Percentiles rank a stretch among this genome's conserved stretches.
Conservation (phyloP, 108 stramenopile species). For the Conticribra guillardii region DNA sequence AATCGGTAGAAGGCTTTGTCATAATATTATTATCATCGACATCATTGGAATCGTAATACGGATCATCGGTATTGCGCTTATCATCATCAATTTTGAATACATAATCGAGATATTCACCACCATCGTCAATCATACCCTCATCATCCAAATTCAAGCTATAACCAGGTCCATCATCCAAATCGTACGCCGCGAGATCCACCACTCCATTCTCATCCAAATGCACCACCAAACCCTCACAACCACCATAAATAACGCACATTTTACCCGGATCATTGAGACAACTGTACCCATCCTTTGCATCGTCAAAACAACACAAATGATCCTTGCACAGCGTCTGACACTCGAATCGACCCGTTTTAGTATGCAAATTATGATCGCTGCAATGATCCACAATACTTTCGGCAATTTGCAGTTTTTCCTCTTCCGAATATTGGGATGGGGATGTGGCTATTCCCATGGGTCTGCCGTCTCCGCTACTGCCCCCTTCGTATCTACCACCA, state of each 20-base stretch:
- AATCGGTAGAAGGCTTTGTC: too few species aligned
- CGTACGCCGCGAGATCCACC: not conserved
- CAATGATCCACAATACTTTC: conserved; percentile 6
- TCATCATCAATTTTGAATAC: not conserved
- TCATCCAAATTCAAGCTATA: not conserved
- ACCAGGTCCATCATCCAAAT: not conserved
- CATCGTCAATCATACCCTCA: not conserved
- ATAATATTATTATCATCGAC: too few species aligned
- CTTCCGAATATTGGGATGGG: not conserved
- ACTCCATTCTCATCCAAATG: not conserved
- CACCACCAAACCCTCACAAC: conserved; percentile 6
- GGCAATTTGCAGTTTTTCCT: conserved; percentile 7
- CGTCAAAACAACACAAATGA: conserved; percentile 32
- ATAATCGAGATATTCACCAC: not conserved
- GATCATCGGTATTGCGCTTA: too few species aligned
- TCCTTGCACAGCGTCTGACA: conserved; percentile 20
- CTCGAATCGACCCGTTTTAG: conserved; percentile 18
- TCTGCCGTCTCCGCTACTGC: too few species aligned
- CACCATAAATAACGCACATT: conserved; percentile 24
- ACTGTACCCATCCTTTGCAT: not conserved
- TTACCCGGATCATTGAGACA: conserved; percentile 15
- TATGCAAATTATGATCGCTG: conserved; percentile 10
- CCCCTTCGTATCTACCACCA: too few species aligned
- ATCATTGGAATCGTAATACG: too few species aligned
- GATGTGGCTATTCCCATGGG: too few species aligned